These are phyloP conservation scores for Lolium multiflorum DNA, from an alignment of 176 grass and related monocot species.

Conservation along the genomic window DNA sequence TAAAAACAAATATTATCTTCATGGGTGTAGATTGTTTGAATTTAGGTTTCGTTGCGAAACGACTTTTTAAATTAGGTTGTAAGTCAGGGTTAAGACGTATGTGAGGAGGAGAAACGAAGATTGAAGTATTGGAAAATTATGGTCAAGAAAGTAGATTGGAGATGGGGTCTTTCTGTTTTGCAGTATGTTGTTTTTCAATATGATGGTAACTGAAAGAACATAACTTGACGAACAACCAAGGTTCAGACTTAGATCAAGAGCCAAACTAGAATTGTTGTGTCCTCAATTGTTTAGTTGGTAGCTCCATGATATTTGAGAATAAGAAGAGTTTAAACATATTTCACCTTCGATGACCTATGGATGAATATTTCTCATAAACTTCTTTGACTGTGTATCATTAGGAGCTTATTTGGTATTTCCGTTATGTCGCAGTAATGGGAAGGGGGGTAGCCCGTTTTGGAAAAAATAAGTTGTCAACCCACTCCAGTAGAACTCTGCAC, in stretches of 20 bases:
- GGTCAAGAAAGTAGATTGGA: too few relatives aligned
- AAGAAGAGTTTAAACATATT: not conserved
- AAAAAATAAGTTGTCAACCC: not conserved
- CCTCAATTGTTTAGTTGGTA: not conserved
- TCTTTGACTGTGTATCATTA: not conserved
- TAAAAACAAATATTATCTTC: not conserved
- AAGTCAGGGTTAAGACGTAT: too few relatives aligned
- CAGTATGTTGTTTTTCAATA: not conserved
- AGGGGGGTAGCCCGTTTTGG: too few relatives aligned
- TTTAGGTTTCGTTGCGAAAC: not conserved
- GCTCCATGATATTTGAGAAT: not conserved
- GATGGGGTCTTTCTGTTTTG: too few relatives aligned
- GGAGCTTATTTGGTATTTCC: not conserved
- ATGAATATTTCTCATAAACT: not conserved
- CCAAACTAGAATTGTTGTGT: slow-evolving; percentile 2
- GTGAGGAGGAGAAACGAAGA: too few relatives aligned
- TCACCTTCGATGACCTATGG: not conserved
- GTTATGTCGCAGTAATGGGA: not conserved
- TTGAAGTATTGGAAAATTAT: too few relatives aligned
- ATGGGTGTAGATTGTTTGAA: not conserved
- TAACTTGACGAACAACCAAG: not conserved
- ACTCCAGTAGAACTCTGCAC: not conserved
- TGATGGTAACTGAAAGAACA: slow-evolving; percentile 6
- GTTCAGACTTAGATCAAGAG: not conserved
- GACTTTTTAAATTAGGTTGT: too few relatives aligned